Evolutionary conservation across 2,329 filamentous ascomycete species (phyloP), one percentile per base, ranked within the genome.

Genomic region (Dothidotthia symphoricarpi): DNA sequence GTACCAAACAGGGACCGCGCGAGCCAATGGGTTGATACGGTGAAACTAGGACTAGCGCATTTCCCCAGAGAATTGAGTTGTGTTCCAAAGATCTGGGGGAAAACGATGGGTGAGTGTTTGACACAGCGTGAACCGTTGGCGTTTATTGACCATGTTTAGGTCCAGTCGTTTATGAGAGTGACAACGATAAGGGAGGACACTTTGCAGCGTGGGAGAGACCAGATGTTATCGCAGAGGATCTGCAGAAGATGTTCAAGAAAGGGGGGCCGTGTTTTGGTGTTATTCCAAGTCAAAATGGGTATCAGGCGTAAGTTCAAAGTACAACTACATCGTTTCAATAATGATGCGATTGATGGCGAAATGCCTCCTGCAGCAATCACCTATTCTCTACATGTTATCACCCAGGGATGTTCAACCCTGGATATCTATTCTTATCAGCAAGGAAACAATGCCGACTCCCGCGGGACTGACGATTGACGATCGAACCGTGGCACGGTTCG

Each of bases 141-240:
- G 5, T 22, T 22, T 5, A 22, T 9, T 22, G 9, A 22, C 9
- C 19, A n/a, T 2, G 16, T 13, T 16, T 19, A 64, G 61, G 61
- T 2, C 51, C 75, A 0, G 71, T 86, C 0, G 81, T 83, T 0
- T 80, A 76, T 34, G 75, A 82, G 49, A 69, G 66, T 14, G 52
- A 63, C 5, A 72, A 79, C 33, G 59, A 70, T 1, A 67, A 68
- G 6, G 78, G 78, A 0, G 80, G 80, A 0, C 81, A 84, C 57
- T 84, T 84, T 53, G 79, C 78, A 2, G 75, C 81, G 0, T 76
- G 73, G 51, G 81, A 85, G 60, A 65, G 66, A 15, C 81, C 81
- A 0, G 68, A 77, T 15, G 62, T 69, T 4, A 62, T 84, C 16
- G 74, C 68, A 0, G 62, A 60, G 2, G 81, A 84, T 55, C 43